A percentile compares a stretch with the other conserved stretches of the same genome.
Conservation (phyloP, 257 asterid species). For the Misopates orontium region DNA sequence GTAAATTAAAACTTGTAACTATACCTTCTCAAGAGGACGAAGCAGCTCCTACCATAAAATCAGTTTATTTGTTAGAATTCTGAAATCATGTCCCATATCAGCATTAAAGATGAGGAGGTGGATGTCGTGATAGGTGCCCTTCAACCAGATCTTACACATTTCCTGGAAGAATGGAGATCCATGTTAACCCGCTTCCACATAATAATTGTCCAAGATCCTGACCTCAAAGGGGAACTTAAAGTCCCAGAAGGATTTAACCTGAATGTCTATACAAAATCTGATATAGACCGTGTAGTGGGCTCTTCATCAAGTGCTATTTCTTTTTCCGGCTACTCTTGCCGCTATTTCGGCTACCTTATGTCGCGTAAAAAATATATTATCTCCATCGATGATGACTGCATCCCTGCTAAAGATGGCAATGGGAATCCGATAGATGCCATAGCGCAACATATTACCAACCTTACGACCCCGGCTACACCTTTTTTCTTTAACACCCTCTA, state of each 20-base stretch:
- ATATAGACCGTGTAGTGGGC: slow-evolving; percentile 66
- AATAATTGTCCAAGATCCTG: slow-evolving; percentile 81
- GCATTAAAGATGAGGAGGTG: slow-evolving; percentile 52
- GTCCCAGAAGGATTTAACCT: slow-evolving; percentile 66
- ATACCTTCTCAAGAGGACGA: slow-evolving; percentile 17
- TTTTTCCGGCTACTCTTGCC: slow-evolving; percentile 82
- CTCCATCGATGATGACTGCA: slow-evolving; percentile 82
- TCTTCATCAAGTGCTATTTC: slow-evolving; percentile 42
- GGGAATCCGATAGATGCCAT: slow-evolving; percentile 51
- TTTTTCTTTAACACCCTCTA: slow-evolving; percentile 89
- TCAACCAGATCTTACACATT: slow-evolving; percentile 67
- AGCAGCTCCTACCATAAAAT: background rate
- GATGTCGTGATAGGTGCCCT: slow-evolving; percentile 73
- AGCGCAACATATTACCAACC: slow-evolving; percentile 72
- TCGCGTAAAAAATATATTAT: slow-evolving; percentile 69
- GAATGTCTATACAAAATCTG: slow-evolving; percentile 57
- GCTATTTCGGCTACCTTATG: slow-evolving; percentile 86
- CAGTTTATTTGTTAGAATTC: slow-evolving; percentile 16
- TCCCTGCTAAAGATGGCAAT: slow-evolving; percentile 63
- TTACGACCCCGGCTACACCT: slow-evolving; percentile 84
- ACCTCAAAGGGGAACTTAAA: slow-evolving; percentile 65
- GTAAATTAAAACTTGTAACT: slow-evolving; percentile 22
- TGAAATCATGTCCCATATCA: slow-evolving; percentile 47
- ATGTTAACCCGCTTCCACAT: slow-evolving; percentile 78
- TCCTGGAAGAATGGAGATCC: slow-evolving; percentile 87